Evolutionary conservation across 768 basidiomycete genomes (phyloP).

Genomic region (Boletellus ananiceps): DNA sequence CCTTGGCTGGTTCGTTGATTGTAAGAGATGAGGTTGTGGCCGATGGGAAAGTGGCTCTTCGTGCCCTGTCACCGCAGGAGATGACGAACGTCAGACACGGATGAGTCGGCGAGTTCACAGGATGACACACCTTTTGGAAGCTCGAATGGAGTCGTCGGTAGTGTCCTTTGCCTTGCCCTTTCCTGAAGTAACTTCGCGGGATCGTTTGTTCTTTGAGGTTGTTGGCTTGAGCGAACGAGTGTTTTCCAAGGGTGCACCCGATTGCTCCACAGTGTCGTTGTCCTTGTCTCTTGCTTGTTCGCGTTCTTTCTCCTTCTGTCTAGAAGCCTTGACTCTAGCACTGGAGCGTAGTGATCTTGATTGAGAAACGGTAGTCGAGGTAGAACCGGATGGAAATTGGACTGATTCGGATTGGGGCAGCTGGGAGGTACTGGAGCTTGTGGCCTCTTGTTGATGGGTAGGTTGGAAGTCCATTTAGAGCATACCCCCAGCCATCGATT

Average conservation of each 20-base stretch:
- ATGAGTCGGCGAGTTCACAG: slow-evolving; percentile 27
- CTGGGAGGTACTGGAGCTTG: slow-evolving; percentile 49
- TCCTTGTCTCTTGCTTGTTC: slow-evolving; percentile 53
- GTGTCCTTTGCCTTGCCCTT: slow-evolving; percentile 67
- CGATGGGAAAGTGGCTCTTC: slow-evolving; percentile 49
- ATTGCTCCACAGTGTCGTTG: slow-evolving; percentile 43
- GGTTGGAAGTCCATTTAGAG: slow-evolving; percentile 91
- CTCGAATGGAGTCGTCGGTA: slow-evolving; percentile 46
- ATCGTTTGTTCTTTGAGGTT: slow-evolving; percentile 44
- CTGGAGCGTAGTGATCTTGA: slow-evolving; percentile 64
- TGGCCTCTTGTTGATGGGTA: slow-evolving; percentile 66
- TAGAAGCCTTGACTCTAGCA: slow-evolving; percentile 71
- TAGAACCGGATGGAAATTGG: slow-evolving; percentile 34
- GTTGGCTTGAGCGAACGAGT: slow-evolving; percentile 40
- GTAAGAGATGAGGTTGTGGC: slow-evolving; percentile 42
- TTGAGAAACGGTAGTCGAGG: slow-evolving; percentile 40
- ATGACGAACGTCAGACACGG: slow-evolving; percentile 27
- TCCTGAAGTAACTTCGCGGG: slow-evolving; percentile 43
- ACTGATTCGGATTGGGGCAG: slow-evolving; percentile 38
- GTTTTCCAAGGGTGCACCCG: slow-evolving; percentile 37
- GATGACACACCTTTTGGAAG: slow-evolving; percentile 58
- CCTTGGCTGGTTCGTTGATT: slow-evolving; percentile 73
- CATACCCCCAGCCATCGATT: slow-evolving; percentile 84
- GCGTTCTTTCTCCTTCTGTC: slow-evolving; percentile 58
- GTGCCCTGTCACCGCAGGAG: slow-evolving; percentile 44